These are phyloP conservation scores for Saccharomyces eubayanus DNA, from an alignment of 805 yeast species.

Conservation along the genomic window DNA sequence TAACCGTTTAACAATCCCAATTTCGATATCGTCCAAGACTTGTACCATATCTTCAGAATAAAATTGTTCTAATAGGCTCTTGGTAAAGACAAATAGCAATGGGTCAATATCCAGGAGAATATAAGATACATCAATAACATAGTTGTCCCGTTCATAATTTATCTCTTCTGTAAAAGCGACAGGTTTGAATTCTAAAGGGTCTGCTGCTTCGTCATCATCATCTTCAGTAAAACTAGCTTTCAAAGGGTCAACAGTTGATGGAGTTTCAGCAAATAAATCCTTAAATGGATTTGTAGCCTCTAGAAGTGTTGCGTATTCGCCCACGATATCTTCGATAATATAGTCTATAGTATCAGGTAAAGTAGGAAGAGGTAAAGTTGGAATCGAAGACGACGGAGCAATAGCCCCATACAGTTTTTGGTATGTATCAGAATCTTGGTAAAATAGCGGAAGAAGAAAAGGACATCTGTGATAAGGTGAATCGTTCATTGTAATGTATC, in stretches of 20 bases:
- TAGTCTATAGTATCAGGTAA: slow-evolving; percentile 40
- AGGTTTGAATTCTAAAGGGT: neutral
- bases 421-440: slow-evolving; percentile 39
- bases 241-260: neutral
- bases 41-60: slow-evolving; percentile 37
- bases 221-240: neutral
- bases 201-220: neutral
- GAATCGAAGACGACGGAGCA: slow-evolving; percentile 53
- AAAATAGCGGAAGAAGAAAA: slow-evolving; percentile 50
- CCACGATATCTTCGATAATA: slow-evolving; percentile 33
- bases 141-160: slow-evolving; percentile 8
- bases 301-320: slow-evolving; percentile 9
- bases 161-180: neutral
- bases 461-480: slow-evolving; percentile 76
- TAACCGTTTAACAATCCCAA: slow-evolving; percentile 44
- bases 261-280: neutral
- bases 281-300: neutral
- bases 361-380: slow-evolving; percentile 55
- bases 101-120: slow-evolving; percentile 36
- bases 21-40: slow-evolving; percentile 58
- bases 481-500: slow-evolving; percentile 63
- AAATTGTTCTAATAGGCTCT: slow-evolving; percentile 31
- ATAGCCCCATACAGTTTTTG: slow-evolving; percentile 44
- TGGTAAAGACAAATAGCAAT: slow-evolving; percentile 32
- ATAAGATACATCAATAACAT: slow-evolving; percentile 36